Base-by-base conservation (phyloP, 768 basidiomycete species). In the Lanmaoa rubissima region DNA sequence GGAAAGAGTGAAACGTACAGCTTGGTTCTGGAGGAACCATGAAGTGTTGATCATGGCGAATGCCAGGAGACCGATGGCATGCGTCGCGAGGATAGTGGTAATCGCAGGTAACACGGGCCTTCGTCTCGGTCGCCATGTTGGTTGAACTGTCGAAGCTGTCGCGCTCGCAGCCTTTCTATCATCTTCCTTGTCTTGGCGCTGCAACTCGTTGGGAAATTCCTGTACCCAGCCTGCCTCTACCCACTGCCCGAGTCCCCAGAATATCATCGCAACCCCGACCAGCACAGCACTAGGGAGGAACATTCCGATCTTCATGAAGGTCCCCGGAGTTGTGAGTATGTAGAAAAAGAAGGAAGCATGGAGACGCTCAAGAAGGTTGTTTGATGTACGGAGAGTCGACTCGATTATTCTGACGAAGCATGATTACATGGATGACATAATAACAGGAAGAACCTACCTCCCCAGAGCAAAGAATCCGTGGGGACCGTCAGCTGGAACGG, bases 311-410 rank as follows among this genome's bases (percentile, higher is more conserved):
- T 95, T 91, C 63, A 93, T 81, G 74, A 96, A 97, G 2, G 78
- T 80, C 6, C 73, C 76, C 1, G 85, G 78, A 39, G 76, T 73
- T 13, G 72, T 68, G 21, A 74, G 63, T 58, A 98, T 78, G 74
- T 95, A 98, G 76, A 98, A 94, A 78, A 98, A 98, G 74, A 96
- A 95, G 0, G 96, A 98, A 2, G 95, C 95, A 70, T 99, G 97
- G 21, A 98, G 83, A 16, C 97, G 86, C 68, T 99, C 97, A 19
- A 98, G 80, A 7, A 98, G 81, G 68, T 99, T 99, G 73, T 97
- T 98, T 68, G 86, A 83, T 14, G 94, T 91, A 55, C 95, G 83
- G 34, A 97, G 79, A 14, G 90, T 86, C 1, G 93, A 94, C 74
- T 99, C 97, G 38, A 94, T 68, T 44, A 88, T 80, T 43, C 94